phyloP scores from a whole-genome alignment of 371 early-diverging fungal genomes.

The Syncephalastrum racemosum region DNA sequence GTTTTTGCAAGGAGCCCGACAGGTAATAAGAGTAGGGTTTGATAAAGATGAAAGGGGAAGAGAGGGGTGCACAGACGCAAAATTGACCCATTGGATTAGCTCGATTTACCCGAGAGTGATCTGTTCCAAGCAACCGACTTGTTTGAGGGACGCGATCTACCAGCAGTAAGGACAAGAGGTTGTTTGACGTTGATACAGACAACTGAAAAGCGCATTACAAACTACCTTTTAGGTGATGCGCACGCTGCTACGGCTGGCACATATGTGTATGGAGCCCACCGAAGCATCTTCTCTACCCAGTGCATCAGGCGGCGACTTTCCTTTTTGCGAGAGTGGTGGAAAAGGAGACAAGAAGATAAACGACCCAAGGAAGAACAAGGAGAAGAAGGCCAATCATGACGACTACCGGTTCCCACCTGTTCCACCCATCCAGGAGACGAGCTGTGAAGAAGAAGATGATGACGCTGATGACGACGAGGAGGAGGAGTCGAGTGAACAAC shows the following conservation, averaged over 20 bases:
- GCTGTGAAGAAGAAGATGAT: neutral
- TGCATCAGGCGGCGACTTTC: neutral
- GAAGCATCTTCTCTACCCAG: neutral
- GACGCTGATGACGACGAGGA: slow-evolving; percentile 2
- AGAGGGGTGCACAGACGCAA: slow-evolving; percentile 17
- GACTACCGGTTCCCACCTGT: neutral
- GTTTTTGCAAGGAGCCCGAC: slow-evolving; percentile 61
- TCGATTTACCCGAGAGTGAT: slow-evolving; percentile 75
- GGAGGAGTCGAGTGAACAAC: neutral
- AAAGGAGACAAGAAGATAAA: slow-evolving; percentile 5
- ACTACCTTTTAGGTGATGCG: slow-evolving; percentile 6
- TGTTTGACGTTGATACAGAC: neutral
- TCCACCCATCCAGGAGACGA: neutral
- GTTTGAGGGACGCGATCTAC: slow-evolving; percentile 87
- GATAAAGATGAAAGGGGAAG: slow-evolving; percentile 52
- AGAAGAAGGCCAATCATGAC: slow-evolving; percentile 2
- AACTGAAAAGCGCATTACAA: slow-evolving; percentile 4
- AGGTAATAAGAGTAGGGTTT: slow-evolving; percentile 24
- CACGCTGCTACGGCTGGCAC: slow-evolving; percentile 10
- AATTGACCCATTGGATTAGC: slow-evolving; percentile 24
- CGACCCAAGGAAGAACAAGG: slow-evolving; percentile 1
- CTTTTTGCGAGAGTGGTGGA: neutral
- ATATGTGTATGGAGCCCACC: slow-evolving; percentile 3
- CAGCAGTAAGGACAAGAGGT: slow-evolving; percentile 52
- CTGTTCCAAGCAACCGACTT: slow-evolving; percentile 92